phyloP scores from a whole-genome alignment of 805 yeast genomes.

The Metschnikowia sp. region DNA sequence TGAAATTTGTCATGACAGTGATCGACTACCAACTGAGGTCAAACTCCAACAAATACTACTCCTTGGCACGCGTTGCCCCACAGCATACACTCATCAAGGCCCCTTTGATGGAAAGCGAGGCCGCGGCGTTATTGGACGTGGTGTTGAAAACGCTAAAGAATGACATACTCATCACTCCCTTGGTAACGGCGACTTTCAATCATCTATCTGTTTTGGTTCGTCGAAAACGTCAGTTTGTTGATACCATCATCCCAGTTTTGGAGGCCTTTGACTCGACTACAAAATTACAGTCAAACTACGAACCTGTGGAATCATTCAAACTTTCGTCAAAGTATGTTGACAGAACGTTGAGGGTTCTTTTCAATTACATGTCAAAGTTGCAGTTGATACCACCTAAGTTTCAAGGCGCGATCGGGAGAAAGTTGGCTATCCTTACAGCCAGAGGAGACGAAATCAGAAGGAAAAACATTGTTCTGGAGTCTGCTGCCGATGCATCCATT shows the following conservation, averaged over 20 bases:
- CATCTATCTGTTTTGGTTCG: constrained; percentile 61
- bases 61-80: constrained; percentile 48
- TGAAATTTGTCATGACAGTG: constrained; percentile 58
- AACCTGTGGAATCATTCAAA: constrained; percentile 45
- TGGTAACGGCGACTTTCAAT: constrained; percentile 66
- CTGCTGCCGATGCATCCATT: constrained; percentile 29
- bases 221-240: constrained; percentile 58
- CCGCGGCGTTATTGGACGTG: constrained; percentile 59
- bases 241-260: constrained; percentile 55
- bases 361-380: constrained; percentile 37
- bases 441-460: constrained; percentile 42
- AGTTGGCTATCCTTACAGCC: constrained; percentile 27
- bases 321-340: constrained; percentile 61
- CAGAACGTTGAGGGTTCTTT: constrained; percentile 47
- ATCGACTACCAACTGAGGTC: constrained; percentile 46
- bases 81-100: constrained; percentile 65
- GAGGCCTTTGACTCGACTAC: constrained; percentile 58
- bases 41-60: constrained; percentile 37
- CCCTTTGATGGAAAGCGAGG: constrained; percentile 59
- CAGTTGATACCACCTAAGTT: constrained; percentile 35
- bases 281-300: constrained; percentile 51
- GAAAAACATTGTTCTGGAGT: constrained; percentile 31
- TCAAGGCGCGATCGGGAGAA: constrained; percentile 26
- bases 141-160: constrained; percentile 54
- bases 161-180: constrained; percentile 50